phyloP scores from a whole-genome alignment of 192 early-diverging fungal genomes.

The Chytriomyces confervae region DNA sequence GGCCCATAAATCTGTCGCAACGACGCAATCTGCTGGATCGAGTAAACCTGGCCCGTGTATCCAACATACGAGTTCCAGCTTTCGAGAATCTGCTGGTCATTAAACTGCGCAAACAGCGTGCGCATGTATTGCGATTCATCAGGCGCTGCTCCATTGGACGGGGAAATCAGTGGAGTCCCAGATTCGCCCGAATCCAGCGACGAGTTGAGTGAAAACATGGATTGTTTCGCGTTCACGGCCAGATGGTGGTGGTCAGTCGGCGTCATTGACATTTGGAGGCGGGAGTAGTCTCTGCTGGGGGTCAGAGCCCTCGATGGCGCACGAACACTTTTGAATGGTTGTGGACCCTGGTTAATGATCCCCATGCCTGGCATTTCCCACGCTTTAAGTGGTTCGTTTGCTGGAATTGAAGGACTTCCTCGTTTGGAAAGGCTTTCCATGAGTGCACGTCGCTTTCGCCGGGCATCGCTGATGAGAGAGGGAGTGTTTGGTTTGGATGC shows the following conservation, averaged over 20 bases:
- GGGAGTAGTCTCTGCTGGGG: not conserved
- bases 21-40: constrained; percentile 19
- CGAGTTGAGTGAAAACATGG: not conserved
- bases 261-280: not conserved
- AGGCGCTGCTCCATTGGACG: not conserved
- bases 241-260: not conserved
- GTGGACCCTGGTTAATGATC: not conserved
- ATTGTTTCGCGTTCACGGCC: not conserved
- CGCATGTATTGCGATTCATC: constrained; percentile 22
- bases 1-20: constrained; percentile 22
- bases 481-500: not conserved
- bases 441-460: too few species aligned
- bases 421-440: not conserved
- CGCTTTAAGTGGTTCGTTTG: constrained; percentile 15
- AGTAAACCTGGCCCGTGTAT: constrained; percentile 24
- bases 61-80: constrained; percentile 22
- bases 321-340: not conserved
- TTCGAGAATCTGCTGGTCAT: constrained; percentile 24
- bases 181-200: not conserved
- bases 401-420: constrained; percentile 6
- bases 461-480: not conserved
- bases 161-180: not conserved
- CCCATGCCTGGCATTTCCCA: constrained; percentile 35
- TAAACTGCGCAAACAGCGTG: constrained; percentile 21
- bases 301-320: not conserved